phyloP scores from a whole-genome alignment of 2,329 filamentous ascomycete genomes.

The Aspergillus oerlinghausenensis region DNA sequence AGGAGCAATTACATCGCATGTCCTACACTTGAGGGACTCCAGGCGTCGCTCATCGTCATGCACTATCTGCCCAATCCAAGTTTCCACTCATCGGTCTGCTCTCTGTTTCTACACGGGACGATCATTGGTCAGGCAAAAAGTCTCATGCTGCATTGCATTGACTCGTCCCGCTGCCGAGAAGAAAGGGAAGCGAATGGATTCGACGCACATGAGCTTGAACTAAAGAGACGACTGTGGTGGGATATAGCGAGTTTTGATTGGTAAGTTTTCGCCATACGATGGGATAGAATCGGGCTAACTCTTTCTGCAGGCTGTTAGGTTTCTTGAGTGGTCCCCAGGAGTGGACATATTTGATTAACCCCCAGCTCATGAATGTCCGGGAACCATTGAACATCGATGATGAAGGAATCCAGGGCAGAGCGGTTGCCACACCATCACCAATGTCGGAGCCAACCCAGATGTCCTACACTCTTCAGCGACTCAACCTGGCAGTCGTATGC shows the following conservation, averaged over 20 bases:
- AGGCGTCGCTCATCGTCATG: conserved; percentile 27
- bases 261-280: conserved; percentile 18
- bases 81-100: conserved; percentile 17
- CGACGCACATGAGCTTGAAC: conserved; percentile 29
- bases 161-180: conserved; percentile 18
- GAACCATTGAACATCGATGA: conserved; percentile 42
- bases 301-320: conserved; percentile 30
- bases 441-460: conserved; percentile 39
- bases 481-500: conserved; percentile 39
- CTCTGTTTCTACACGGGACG: conserved; percentile 21
- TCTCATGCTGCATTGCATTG: conserved; percentile 34
- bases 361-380: conserved; percentile 39
- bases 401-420: conserved; percentile 26
- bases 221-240: conserved; percentile 43
- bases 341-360: conserved; percentile 41
- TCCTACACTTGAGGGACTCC: conserved; percentile 31
- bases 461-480: conserved; percentile 43
- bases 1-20: conserved; percentile 26
- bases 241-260: conserved; percentile 42
- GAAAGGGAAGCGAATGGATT: conserved; percentile 11
- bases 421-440: conserved; percentile 21
- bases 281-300: background rate
- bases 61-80: conserved; percentile 27
- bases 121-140: conserved; percentile 30
- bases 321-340: conserved; percentile 43